Base-by-base conservation (phyloP, 2,329 filamentous ascomycete genomes). In the Pseudogymnoascus sp. region DNA sequence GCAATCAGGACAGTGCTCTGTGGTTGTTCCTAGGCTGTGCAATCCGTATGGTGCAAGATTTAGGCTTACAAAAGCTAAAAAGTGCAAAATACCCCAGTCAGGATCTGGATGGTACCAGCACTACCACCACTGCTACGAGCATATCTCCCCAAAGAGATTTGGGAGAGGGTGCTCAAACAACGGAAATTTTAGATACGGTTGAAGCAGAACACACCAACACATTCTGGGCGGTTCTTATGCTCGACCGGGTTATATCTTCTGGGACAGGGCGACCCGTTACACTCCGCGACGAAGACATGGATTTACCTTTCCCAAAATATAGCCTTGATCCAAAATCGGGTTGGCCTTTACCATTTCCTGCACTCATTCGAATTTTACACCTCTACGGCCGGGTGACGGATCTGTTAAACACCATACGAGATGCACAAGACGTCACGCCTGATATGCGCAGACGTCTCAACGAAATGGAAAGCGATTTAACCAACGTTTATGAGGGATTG, bases 21-120 rank as follows among this genome's bases (percentile, higher is more conserved):
- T 96, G 92, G 91, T 95, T 96, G 90, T 96, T 95, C 70, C 79
- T 96, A 2, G 92, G 91, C 0, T 86, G 93, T 58, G 87, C 91
- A 0, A 96, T 96, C 63, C 86, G 91, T 4, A 89, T 92, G 85
- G 87, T 87, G 0, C 83, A 90, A 63, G 88, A 92, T 69, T 74
- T 96, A 8, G 91, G 92, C 0, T 79, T 96, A 65, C 89, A 93
- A 66, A 95, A 92, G 65, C 79, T 89, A 12, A 87, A 92, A 65
- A 90, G 90, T 0, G 80, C 95, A 47, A 80, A 79, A 63, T 37
- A 57, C 16, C 28, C 28, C 20, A 9, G 61, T 33, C 58, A 54
- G 63, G 67, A 11, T 60, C 57, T 28, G 67, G 64, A n/a, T 73
- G 70, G 39, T 14, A 62, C 67, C 8, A 11, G 20, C 20, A 18